Conservation (phyloP, 768 basidiomycete species). For the Boletus rubropictus region DNA sequence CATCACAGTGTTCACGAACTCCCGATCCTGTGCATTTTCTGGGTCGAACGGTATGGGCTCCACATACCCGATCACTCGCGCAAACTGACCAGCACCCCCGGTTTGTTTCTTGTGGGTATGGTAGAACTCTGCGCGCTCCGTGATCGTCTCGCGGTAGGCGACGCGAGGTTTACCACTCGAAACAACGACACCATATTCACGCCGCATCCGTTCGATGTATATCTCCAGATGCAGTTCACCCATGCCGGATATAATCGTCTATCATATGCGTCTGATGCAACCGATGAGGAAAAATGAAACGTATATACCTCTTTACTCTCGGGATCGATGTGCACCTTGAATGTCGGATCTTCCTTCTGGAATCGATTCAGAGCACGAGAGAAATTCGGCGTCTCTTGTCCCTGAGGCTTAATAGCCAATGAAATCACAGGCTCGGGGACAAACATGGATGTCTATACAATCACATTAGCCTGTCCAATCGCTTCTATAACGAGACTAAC, state of each 20-base stretch:
- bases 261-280: constrained; percentile 1
- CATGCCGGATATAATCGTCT: constrained; percentile 99
- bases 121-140: constrained; percentile 71
- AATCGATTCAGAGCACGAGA: constrained; percentile 95
- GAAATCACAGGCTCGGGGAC: constrained; percentile 99
- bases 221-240: constrained; percentile 98
- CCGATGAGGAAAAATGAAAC: not conserved
- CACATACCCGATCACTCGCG: constrained; percentile 83
- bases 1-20: constrained; percentile 84
- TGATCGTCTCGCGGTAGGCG: constrained; percentile 93
- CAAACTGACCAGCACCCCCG: constrained; percentile 96
- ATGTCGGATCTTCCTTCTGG: constrained; percentile 98
- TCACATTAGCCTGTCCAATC: not conserved
- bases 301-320: constrained; percentile 83
- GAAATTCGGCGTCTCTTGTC: constrained; percentile 92
- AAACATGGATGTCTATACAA: constrained; percentile 85
- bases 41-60: constrained; percentile 77
- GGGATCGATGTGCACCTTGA: constrained; percentile 91
- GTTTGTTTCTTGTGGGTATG: constrained; percentile 98
- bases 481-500: constrained; percentile 38
- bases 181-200: constrained; percentile 93
- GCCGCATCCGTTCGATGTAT: constrained; percentile 97
- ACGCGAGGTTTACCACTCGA: constrained; percentile 94
- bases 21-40: constrained; percentile 77
- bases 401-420: constrained; percentile 85